Evolutionary conservation across 805 yeast genomes (phyloP).

Genomic region (Helenozyma rhizophorensis): DNA sequence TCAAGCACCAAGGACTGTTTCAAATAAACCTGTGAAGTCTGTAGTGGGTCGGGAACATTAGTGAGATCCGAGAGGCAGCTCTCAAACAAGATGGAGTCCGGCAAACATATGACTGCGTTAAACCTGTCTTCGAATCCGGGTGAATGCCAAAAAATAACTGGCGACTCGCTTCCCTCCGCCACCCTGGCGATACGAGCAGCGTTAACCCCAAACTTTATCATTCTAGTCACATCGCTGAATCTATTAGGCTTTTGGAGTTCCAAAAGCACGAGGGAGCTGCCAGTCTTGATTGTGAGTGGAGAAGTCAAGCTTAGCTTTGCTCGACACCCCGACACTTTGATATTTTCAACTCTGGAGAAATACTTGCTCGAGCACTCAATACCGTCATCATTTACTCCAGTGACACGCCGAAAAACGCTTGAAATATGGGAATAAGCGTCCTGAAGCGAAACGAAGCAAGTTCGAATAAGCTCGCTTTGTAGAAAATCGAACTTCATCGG

Average conservation of each 20-base stretch:
- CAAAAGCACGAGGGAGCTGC: slow-evolving; percentile 14
- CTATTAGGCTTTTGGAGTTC: slow-evolving; percentile 26
- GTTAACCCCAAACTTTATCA: slow-evolving; percentile 21
- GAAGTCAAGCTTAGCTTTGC: slow-evolving; percentile 3
- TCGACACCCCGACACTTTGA: slow-evolving; percentile 7
- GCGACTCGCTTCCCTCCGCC: not conserved
- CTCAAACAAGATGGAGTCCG: slow-evolving; percentile 1
- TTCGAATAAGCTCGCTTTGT: too few relatives aligned
- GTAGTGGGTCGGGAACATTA: too few relatives aligned
- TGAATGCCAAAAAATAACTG: slow-evolving; percentile 2
- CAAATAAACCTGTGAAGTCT: too few relatives aligned
- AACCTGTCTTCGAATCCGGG: slow-evolving; percentile 8
- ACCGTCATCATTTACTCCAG: slow-evolving; percentile 2
- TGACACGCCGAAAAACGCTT: too few relatives aligned
- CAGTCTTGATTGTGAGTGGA: not conserved
- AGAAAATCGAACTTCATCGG: too few relatives aligned
- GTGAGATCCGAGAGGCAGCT: too few relatives aligned
- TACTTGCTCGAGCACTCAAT: slow-evolving; percentile 27
- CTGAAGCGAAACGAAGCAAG: too few relatives aligned
- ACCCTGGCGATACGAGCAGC: slow-evolving; percentile 12
- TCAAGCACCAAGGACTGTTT: too few relatives aligned
- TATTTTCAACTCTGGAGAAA: slow-evolving; percentile 14
- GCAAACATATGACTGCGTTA: slow-evolving; percentile 9
- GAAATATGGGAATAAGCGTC: too few relatives aligned
- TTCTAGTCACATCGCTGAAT: slow-evolving; percentile 16